Evolutionary conservation across 1,139 yeast genomes (phyloP), one percentile per base, ranked within the genome.

Genomic region (Debaryomyces sp.): DNA sequence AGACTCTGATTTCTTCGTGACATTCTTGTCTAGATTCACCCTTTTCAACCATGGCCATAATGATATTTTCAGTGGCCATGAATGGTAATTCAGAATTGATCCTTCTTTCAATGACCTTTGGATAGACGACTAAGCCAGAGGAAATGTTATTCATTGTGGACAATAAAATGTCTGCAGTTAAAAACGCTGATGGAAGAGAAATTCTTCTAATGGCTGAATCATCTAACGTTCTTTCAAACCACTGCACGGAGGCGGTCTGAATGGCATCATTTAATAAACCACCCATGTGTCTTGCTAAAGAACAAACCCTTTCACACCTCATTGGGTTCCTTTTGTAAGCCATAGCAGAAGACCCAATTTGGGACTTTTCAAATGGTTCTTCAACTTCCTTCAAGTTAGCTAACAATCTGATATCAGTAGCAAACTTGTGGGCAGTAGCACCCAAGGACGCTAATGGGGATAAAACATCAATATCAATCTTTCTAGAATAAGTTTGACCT

Each of bases 291-390:
- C 99, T 89, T 24, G 98, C 84, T 59, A 95, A 81, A 23, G 99
- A 94, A 75, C 99, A 94, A 52, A 94, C 98, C 70, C 99, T 87
- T 77, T 94, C 99, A 67, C 95, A 87, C 78, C 99, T 87, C 99
- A 94, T 94, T 70, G 99, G 99, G 78, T 94, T 94, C 77, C 99
- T 89, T 82, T 94, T 94, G 80, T 94, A 94, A 26, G 99, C 99
- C 99, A 94, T 94, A 38, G 99, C 99, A 50, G 92, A 83, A 18
- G 98, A 92, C 37, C 99, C 99, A 66, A 94, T 94, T 78, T 94
- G 99, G 22, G 94, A 85, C 74, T 89, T 90, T 77, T 94, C 99
- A 68, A 94, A 95, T 26, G 99, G 99, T 71, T 94, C 99, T 76
- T 95, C 99, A 58, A 94, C 75, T 76, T 94, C 99, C 76, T 94